Conservation (phyloP, 1,284 basidiomycete genomes). For the Cerioporus squamosus region DNA sequence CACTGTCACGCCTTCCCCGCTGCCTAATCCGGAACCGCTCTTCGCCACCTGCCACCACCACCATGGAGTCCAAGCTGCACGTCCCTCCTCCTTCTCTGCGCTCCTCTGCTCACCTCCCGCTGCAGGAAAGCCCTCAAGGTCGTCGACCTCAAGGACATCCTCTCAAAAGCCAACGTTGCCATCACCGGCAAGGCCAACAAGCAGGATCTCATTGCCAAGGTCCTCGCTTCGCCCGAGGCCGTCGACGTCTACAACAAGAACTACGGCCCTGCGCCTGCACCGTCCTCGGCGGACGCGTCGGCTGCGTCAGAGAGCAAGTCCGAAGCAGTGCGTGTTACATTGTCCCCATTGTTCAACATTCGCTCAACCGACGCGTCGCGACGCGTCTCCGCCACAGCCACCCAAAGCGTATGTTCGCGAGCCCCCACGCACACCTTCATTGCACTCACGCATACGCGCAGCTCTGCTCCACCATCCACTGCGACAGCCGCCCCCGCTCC, state of each 20-base stretch:
- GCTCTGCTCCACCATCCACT: conserved; percentile 1
- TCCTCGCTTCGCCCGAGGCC: conserved; percentile 56
- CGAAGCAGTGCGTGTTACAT: conserved; percentile 27
- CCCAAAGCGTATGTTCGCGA: conserved; percentile 47
- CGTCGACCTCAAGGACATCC: conserved; percentile 68
- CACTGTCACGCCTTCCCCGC: conserved; percentile 15
- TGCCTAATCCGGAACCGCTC: conserved; percentile 24
- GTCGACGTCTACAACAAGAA: conserved; percentile 49
- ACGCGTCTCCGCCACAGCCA: conserved; percentile 41
- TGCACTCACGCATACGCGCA: background rate
- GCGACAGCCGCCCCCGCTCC: background rate
- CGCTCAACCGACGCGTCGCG: conserved; percentile 13
- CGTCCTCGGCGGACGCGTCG: conserved; percentile 6
- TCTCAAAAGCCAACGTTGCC: conserved; percentile 52
- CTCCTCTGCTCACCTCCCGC: conserved; percentile 9
- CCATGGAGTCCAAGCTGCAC: conserved; percentile 57
- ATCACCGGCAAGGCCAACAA: conserved; percentile 64
- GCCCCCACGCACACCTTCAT: too few species aligned
- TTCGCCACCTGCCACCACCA: conserved; percentile 20
- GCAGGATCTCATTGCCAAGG: conserved; percentile 65
- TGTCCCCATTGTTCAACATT: background rate
- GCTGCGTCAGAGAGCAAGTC: conserved; percentile 17
- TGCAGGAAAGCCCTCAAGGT: conserved; percentile 68
- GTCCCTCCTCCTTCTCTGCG: conserved; percentile 19
- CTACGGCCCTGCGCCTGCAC: conserved; percentile 20